Percentiles rank a stretch among this genome's conserved stretches.
Evolutionary conservation across 345 rosid genomes (phyloP).

Genomic region (Psidium friedrichsthalianum): DNA sequence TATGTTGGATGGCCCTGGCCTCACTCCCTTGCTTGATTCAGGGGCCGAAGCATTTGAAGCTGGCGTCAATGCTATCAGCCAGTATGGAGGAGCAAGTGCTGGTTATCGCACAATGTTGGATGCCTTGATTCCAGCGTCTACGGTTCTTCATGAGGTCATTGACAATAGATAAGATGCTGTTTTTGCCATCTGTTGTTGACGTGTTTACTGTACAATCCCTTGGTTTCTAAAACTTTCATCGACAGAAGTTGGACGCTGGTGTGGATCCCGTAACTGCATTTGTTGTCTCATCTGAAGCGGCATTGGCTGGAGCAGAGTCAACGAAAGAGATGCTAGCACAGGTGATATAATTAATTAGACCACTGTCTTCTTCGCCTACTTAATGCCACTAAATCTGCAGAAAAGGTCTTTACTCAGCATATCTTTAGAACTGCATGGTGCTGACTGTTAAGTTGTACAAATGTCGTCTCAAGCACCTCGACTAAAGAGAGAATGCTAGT

Average conservation of each 20-base stretch:
- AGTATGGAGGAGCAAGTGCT: constrained; percentile 87
- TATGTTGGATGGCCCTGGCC: neutral
- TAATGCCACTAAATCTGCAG: neutral
- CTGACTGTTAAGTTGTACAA: neutral
- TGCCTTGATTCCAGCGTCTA: constrained; percentile 86
- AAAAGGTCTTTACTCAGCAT: neutral
- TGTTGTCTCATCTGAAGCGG: constrained; percentile 67
- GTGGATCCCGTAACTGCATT: constrained; percentile 59
- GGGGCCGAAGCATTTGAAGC: constrained; percentile 87
- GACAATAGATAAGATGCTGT: neutral
- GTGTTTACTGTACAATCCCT: neutral
- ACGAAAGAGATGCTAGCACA: constrained; percentile 83
- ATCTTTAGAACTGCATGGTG: neutral
- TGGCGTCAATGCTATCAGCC: constrained; percentile 71
- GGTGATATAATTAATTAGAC: constrained; percentile 23
- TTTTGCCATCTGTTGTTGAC: neutral
- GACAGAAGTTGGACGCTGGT: constrained; percentile 63
- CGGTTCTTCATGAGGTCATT: constrained; percentile 70
- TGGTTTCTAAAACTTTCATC: neutral
- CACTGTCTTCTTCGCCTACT: neutral
- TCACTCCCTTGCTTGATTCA: constrained; percentile 18
- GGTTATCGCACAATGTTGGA: constrained; percentile 83
- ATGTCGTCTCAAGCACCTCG: neutral
- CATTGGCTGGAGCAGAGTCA: constrained; percentile 75
- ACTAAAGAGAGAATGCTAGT: neutral